Conservation (phyloP, 345 rosid species). For the Orychophragmus violaceus region DNA sequence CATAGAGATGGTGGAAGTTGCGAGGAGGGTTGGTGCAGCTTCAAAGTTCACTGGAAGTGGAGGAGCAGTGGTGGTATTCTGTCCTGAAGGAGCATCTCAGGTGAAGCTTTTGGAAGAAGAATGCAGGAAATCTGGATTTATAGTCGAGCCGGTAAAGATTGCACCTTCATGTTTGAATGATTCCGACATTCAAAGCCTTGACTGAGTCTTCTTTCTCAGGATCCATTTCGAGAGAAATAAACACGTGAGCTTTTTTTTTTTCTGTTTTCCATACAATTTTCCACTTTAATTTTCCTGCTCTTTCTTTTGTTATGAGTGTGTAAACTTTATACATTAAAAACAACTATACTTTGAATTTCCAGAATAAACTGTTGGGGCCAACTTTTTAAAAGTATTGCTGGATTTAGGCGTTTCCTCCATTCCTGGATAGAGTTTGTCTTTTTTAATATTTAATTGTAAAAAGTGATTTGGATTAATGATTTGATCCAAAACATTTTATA, state of each 20-base stretch:
- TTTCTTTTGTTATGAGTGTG: too few relatives aligned
- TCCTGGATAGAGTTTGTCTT: too few relatives aligned
- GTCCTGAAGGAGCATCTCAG: constrained; percentile 65
- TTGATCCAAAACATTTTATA: too few relatives aligned
- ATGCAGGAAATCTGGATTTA: constrained; percentile 65
- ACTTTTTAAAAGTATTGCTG: too few relatives aligned
- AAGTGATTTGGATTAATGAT: too few relatives aligned
- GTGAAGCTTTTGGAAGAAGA: constrained; percentile 61
- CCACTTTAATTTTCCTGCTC: too few relatives aligned
- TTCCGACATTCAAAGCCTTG: constrained; percentile 31
- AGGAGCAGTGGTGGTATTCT: constrained; percentile 85
- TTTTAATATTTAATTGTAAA: too few relatives aligned
- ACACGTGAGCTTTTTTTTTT: neutral
- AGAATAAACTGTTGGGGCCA: too few relatives aligned
- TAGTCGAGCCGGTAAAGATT: constrained; percentile 49
- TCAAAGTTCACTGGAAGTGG: constrained; percentile 95
- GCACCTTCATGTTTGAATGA: constrained; percentile 46
- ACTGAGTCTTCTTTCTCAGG: neutral
- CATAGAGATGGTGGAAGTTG: constrained; percentile 89
- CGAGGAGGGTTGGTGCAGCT: constrained; percentile 68
- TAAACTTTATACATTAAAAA: too few relatives aligned
- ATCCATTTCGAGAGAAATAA: neutral
- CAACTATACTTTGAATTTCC: too few relatives aligned
- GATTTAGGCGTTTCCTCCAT: too few relatives aligned
- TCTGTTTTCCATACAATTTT: too few relatives aligned